Base-by-base conservation (phyloP, 257 asterid species). In the Solanum medicagineum region DNA sequence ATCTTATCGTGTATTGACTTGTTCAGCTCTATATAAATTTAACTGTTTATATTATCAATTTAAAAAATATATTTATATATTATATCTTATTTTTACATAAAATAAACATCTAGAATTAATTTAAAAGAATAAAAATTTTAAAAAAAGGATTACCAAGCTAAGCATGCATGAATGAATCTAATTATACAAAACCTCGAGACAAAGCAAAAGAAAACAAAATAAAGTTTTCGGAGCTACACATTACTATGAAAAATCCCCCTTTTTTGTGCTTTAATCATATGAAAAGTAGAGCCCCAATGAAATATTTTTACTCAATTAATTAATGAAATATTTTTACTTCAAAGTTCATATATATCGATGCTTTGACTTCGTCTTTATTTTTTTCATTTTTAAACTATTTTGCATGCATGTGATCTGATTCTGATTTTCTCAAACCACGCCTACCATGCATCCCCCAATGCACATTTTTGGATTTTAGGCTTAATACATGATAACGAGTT, bases 191-290 rank as follows among this genome's bases (percentile, higher is more conserved):
- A 79, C 83, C 83, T 79, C 14, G 65, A 79, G 49, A 79, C 65
- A 79, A 79, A 53, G 83, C 83, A 15, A 79, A 79, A 53, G 83
- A 79, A 53, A 51, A 79, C 83, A 79, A 79, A 32, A 79, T 47
- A 17, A 53, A 26, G 10, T 63, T 79, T 79, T 79, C 16, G 65
- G 83, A 24, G 16, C 24, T 66, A 66, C 12, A 66, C 73, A 29
- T 65, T 26, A 65, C 44, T 65, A 65, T 65, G 40, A 24, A 32
- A 26, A 75, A 77, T 8, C 6, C 47, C 63, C n/a, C 40, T 79
- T 51, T 26, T 79, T 8, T 53, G 26, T 26, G 83, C 22, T 79
- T 26, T 47, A 71, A 26, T 47, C 45, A 53, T 53, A 79, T 16
- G 10, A 79, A 79, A 79, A 79, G 83, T 8, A 79, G 83, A 53